Evolutionary conservation across 371 early-diverging fungal genomes (phyloP), one percentile per base, ranked within the genome.

Genomic region (Rhizopus stolonifer): DNA sequence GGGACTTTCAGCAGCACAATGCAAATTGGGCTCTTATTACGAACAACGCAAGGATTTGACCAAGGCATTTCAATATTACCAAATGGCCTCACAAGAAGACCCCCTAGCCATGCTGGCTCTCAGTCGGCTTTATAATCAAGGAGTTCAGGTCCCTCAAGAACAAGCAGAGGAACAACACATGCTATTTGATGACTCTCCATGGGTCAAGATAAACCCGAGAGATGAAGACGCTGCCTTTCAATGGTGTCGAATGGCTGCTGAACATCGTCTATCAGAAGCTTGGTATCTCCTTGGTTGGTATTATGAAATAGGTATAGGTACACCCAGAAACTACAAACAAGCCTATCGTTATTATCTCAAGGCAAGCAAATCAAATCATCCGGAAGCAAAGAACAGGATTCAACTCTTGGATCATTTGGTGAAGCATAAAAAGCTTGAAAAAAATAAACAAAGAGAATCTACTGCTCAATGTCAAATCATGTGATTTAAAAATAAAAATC

Each of bases 161-260:
- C 50, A 64, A 34, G 44, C 26, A 5, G 51, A 51, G 15, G 48
- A 64, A 6, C 65, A 65, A 32, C 4, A 22, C 4, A 22, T 24
- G 3, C 33, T 64, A 5, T 54, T 67, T 49, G 65, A 77, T 53
- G 71, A 65, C n/a, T 67, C 74, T 15, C 59, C 57, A 9, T 70
- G 77, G 77, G 21, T 58, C 17, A 49, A 44, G n/a, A 51, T 58
- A 45, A 52, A 50, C 14, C 32, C 50, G 1, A 53, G 60, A 11
- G 72, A 85, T 13, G 82, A 83, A 44, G 84, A 74, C 58, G 57
- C 52, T 11, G 67, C 77, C 0, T 77, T 71, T 39, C 50, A 42
- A 38, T 77, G 77, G 77, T 77, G 77, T 57, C 64, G 61, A 49
- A 46, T 59, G 21, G 74, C 74, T n/a, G 72, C 70, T 21, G 64